Percentiles rank a stretch among this genome's conserved stretches.
Evolutionary conservation across 768 basidiomycete species (phyloP).

Genomic region (Xanthoconium purpureum): DNA sequence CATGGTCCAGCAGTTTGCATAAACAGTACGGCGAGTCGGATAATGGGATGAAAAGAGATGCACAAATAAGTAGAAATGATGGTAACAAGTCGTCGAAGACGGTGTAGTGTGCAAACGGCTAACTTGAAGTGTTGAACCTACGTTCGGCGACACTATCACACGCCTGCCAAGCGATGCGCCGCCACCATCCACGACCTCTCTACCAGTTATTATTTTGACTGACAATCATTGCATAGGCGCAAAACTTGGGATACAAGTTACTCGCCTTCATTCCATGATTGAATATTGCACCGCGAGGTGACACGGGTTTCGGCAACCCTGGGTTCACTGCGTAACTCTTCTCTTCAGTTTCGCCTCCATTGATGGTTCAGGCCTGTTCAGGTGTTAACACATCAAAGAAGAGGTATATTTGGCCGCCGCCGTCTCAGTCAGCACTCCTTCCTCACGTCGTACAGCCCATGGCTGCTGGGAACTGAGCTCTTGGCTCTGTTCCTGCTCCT

Average conservation of each 20-base stretch:
- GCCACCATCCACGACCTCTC: background rate
- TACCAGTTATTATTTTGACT: background rate
- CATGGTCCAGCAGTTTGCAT: conserved; percentile 37
- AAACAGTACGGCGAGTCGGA: conserved; percentile 8
- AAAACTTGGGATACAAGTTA: too few species aligned
- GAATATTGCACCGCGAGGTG: background rate
- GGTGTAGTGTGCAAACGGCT: conserved; percentile 1
- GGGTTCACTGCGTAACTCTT: too few species aligned
- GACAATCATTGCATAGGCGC: background rate
- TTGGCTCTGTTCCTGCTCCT: conserved; percentile 9
- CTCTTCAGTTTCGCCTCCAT: too few species aligned
- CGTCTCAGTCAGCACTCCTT: background rate
- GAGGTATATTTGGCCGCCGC: background rate
- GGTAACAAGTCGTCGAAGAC: conserved; percentile 3
- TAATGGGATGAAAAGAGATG: conserved; percentile 3
- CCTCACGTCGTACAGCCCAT: background rate
- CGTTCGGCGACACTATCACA: conserved; percentile 10
- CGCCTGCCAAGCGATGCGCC: background rate
- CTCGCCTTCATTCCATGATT: background rate
- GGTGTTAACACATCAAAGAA: background rate
- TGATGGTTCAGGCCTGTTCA: background rate
- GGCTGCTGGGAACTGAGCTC: conserved; percentile 3
- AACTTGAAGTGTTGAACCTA: conserved; percentile 11
- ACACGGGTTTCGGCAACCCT: background rate
- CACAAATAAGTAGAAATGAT: conserved; percentile 1